phyloP scores from a whole-genome alignment of 2,329 filamentous ascomycete genomes.

The Colletotrichum orchidophilum region DNA sequence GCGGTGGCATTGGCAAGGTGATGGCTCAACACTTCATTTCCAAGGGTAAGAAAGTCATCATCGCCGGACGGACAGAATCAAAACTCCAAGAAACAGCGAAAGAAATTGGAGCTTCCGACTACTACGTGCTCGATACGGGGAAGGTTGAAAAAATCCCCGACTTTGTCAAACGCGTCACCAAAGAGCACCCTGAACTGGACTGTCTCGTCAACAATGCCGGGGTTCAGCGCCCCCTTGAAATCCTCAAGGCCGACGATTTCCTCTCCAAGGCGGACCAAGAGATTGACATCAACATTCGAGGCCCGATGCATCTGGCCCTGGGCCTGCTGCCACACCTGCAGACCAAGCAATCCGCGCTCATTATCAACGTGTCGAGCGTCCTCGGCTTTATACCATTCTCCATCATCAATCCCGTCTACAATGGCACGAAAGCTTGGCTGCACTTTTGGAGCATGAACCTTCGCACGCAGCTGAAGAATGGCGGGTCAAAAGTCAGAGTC shows the following conservation, averaged over 20 bases:
- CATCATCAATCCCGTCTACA: slow-evolving; percentile 67
- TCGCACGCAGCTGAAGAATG: slow-evolving; percentile 56
- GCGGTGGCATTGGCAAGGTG: slow-evolving; percentile 60
- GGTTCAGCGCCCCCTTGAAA: slow-evolving; percentile 62
- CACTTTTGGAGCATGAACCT: slow-evolving; percentile 67
- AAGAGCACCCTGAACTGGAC: slow-evolving; percentile 59
- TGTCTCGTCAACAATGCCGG: slow-evolving; percentile 69
- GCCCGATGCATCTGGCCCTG: slow-evolving; percentile 65
- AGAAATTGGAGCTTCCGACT: slow-evolving; percentile 56
- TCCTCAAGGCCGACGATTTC: slow-evolving; percentile 52
- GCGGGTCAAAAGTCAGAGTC: slow-evolving; percentile 52
- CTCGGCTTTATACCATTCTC: slow-evolving; percentile 62
- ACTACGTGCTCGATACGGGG: slow-evolving; percentile 63
- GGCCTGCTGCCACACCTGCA: slow-evolving; percentile 60
- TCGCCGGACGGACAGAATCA: slow-evolving; percentile 63
- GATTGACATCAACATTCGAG: slow-evolving; percentile 66
- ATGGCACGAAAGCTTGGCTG: slow-evolving; percentile 67
- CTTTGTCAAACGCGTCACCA: slow-evolving; percentile 55
- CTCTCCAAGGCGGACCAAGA: slow-evolving; percentile 63
- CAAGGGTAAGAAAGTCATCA: slow-evolving; percentile 59
- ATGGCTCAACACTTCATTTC: slow-evolving; percentile 57
- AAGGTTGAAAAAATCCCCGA: slow-evolving; percentile 51
- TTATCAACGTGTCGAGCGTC: slow-evolving; percentile 64
- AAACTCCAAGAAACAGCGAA: slow-evolving; percentile 55
- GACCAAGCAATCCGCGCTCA: slow-evolving; percentile 48